Evolutionary conservation across 1,139 yeast species (phyloP).

Genomic region (Kodamaea alishanica): DNA sequence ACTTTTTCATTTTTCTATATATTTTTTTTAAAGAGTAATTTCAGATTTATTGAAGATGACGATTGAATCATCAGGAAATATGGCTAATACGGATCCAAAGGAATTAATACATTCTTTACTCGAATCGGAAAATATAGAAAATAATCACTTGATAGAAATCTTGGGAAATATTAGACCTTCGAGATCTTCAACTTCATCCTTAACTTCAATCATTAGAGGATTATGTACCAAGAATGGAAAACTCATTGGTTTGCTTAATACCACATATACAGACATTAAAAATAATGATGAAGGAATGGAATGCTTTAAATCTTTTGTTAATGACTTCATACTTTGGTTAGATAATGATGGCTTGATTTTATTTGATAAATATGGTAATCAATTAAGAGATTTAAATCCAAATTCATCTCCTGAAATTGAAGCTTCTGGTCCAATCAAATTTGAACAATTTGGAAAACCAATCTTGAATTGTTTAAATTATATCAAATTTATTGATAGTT

Average conservation of each 20-base stretch:
- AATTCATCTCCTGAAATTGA: constrained; percentile 11
- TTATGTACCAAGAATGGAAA: constrained; percentile 39
- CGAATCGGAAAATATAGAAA: constrained; percentile 26
- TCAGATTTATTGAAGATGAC: too few species aligned
- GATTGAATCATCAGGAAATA: neutral
- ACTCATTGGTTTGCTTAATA: constrained; percentile 24
- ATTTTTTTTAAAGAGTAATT: too few species aligned
- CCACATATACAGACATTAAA: constrained; percentile 14
- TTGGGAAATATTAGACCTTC: constrained; percentile 35
- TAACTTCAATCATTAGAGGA: constrained; percentile 38
- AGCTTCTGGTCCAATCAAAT: constrained; percentile 15
- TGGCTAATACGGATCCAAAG: constrained; percentile 1
- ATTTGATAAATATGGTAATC: constrained; percentile 29
- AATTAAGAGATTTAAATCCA: constrained; percentile 10
- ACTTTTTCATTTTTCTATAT: too few species aligned
- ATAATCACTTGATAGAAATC: constrained; percentile 33
- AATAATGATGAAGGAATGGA: constrained; percentile 20
- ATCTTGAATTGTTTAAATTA: constrained; percentile 32
- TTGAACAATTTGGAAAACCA: constrained; percentile 27
- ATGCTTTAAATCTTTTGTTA: constrained; percentile 34
- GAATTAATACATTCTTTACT: constrained; percentile 9
- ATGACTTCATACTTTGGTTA: constrained; percentile 40
- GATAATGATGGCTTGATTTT: constrained; percentile 32
- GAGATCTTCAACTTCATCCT: constrained; percentile 23
- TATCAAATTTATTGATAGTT: constrained; percentile 26